These are phyloP conservation scores for Neurospora sp. DNA, from an alignment of 495 filamentous ascomycete genomes.

Conservation along the genomic window DNA sequence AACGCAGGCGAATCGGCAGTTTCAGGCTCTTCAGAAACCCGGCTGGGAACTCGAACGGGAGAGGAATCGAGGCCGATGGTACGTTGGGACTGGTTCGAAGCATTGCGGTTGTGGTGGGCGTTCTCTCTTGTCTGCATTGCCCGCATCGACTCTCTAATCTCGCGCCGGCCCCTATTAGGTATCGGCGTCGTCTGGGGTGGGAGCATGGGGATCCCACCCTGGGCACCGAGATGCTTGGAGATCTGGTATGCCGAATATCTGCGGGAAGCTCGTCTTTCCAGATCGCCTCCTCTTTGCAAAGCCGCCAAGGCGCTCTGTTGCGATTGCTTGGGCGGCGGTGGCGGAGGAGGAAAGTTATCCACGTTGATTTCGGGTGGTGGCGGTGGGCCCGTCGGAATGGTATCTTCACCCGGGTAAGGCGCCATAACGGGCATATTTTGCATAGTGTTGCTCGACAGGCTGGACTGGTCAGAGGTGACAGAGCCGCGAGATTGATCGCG, in stretches of 20 bases:
- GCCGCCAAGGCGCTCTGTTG: constrained; percentile 87
- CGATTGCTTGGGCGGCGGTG: constrained; percentile 68
- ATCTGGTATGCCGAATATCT: constrained; percentile 94
- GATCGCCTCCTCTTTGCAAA: constrained; percentile 77
- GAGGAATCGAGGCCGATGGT: constrained; percentile 41
- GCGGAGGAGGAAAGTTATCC: constrained; percentile 54
- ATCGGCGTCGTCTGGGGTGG: constrained; percentile 78
- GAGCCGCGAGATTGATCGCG: constrained; percentile 40
- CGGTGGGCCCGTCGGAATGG: constrained; percentile 30
- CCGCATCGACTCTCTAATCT: constrained; percentile 83
- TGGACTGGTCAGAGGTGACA: constrained; percentile 39
- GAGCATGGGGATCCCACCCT: constrained; percentile 66
- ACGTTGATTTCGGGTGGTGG: constrained; percentile 27
- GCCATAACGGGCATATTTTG: constrained; percentile 59
- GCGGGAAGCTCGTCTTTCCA: constrained; percentile 87
- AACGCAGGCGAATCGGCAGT: constrained; percentile 29
- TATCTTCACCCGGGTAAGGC: constrained; percentile 51
- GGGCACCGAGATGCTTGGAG: constrained; percentile 77
- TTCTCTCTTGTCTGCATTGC: constrained; percentile 76
- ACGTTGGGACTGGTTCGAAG: constrained; percentile 29
- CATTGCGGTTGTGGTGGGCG: constrained; percentile 49
- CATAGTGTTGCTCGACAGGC: constrained; percentile 56
- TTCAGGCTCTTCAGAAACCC: constrained; percentile 56
- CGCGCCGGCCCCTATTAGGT: constrained; percentile 71
- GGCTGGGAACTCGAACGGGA: constrained; percentile 49